phyloP scores from a whole-genome alignment of 2,329 filamentous ascomycete species.

The Bertia moriformis region DNA sequence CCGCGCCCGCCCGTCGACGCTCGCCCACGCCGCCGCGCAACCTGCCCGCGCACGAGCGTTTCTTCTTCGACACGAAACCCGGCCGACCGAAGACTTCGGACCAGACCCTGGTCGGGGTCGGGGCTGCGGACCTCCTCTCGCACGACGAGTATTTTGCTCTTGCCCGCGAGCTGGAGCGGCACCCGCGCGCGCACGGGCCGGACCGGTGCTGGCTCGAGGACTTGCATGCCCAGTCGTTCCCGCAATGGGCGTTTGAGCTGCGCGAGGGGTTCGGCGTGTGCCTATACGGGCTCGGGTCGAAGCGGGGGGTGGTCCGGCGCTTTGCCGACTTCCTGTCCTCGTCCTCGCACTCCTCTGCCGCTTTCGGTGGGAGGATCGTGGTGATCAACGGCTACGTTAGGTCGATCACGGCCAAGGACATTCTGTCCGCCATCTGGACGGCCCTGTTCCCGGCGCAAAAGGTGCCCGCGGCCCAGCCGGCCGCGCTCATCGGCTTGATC shows the following conservation, averaged over 20 bases:
- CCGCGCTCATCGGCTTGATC: slow-evolving; percentile 54
- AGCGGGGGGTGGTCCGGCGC: slow-evolving; percentile 56
- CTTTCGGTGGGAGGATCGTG: slow-evolving; percentile 40
- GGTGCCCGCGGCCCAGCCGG: slow-evolving; percentile 45
- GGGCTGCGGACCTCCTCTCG: slow-evolving; percentile 61
- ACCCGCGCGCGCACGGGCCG: slow-evolving; percentile 33
- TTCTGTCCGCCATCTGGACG: slow-evolving; percentile 53
- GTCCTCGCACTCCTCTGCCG: too few species aligned
- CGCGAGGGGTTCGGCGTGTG: slow-evolving; percentile 77
- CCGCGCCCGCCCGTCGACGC: too few species aligned
- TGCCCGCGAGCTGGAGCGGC: too few species aligned
- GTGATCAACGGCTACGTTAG: slow-evolving; percentile 75
- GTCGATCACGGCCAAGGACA: slow-evolving; percentile 50
- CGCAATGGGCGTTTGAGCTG: slow-evolving; percentile 87
- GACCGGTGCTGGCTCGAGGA: slow-evolving; percentile 60
- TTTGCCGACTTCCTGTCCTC: slow-evolving; percentile 61
- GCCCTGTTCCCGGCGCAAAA: slow-evolving; percentile 38
- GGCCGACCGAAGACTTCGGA: slow-evolving; percentile 73
- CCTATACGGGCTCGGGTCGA: slow-evolving; percentile 85
- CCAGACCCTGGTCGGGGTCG: slow-evolving; percentile 56
- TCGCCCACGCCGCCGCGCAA: slow-evolving; percentile 70
- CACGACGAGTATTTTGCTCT: slow-evolving; percentile 82
- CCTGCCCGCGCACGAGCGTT: slow-evolving; percentile 75
- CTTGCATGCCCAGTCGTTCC: slow-evolving; percentile 68
- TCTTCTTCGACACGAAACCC: slow-evolving; percentile 82